Base-by-base conservation (phyloP, 2,329 filamentous ascomycete genomes). In the Colletotrichum musicola region DNA sequence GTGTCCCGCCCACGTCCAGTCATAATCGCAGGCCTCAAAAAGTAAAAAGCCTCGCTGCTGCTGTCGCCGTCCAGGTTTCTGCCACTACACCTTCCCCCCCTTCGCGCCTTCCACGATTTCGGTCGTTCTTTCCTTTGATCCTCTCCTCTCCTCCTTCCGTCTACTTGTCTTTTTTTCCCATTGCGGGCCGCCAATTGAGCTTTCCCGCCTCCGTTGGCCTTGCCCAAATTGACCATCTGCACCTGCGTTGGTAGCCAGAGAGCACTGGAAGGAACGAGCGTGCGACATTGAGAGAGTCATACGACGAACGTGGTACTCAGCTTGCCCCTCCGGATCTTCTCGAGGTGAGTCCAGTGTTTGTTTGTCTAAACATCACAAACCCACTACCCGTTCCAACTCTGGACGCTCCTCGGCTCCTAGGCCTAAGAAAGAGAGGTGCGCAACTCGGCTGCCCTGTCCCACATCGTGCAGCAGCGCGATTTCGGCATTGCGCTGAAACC, bases 1-100 rank as follows among this genome's bases (percentile, higher is more conserved):
- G 50, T 60, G 54, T 22, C 64, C 64, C 53, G 54, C 65, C 61
- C 62, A 53, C 54, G 42, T 42, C 47, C 47, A 65, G 62, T 65
- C 62, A 65, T 27, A 60, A 25, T 59, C 62, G 65, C 65, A 68
- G 65, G 65, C 65, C 62, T 64, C 65, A 71, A 71, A 64, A 69
- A 64, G 65, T 64, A 70, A 69, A 69, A 71, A 69, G 62, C 67
- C 67, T 66, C 58, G 61, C 55, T 55, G 18, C 53, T 18, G 22
- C 22, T 25, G 22, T 4, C 4, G 22, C 22, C 38, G 25, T 44
- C 40, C 47, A 20, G 5, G 30, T 44, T 60, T 6, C 7, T 25
- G 6, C 38, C 27, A 47, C 61, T 46, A 6, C 30, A 38, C 50
- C 46, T 12, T 46, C 46, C 20, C 25, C 53, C 49, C 53, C 50